A percentile compares a stretch with the other conserved stretches of the same genome.
Evolutionary conservation across 2,329 filamentous ascomycete species (phyloP).

Genomic region (Sporothrix inflata): DNA sequence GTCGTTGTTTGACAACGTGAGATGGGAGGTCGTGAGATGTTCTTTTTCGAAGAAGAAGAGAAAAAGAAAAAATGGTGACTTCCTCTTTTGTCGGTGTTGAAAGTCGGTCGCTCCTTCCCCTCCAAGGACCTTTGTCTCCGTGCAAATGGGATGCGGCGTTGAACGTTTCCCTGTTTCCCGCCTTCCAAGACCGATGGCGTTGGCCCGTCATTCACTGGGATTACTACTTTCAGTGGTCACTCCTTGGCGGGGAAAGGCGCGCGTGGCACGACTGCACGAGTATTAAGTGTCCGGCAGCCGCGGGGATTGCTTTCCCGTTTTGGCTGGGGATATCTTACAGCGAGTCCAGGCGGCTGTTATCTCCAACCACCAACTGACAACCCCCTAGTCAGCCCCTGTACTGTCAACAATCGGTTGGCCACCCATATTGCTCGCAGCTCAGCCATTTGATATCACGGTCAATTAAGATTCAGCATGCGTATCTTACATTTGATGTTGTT

Average conservation of each 20-base stretch:
- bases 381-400: too few species aligned
- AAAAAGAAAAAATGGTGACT: not conserved
- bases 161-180: slow-evolving; percentile 2
- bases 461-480: not conserved
- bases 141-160: slow-evolving; percentile 10
- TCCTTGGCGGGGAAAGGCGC: not conserved
- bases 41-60: not conserved
- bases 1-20: not conserved
- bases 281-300: not conserved
- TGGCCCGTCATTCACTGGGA: slow-evolving; percentile 1
- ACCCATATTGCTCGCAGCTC: not conserved
- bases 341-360: not conserved
- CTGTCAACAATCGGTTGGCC: too few species aligned
- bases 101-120: not conserved
- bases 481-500: too few species aligned
- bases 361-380: not conserved
- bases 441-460: not conserved
- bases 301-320: slow-evolving; percentile 7
- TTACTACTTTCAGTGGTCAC: not conserved
- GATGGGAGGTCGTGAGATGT: not conserved
- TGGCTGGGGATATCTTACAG: not conserved
- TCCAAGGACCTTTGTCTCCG: not conserved
- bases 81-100: not conserved
- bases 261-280: slow-evolving; percentile 6
- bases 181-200: not conserved